These are phyloP conservation scores for Arthrobotrys iridis DNA, from an alignment of 2,329 filamentous ascomycete species.

Conservation along the genomic window DNA sequence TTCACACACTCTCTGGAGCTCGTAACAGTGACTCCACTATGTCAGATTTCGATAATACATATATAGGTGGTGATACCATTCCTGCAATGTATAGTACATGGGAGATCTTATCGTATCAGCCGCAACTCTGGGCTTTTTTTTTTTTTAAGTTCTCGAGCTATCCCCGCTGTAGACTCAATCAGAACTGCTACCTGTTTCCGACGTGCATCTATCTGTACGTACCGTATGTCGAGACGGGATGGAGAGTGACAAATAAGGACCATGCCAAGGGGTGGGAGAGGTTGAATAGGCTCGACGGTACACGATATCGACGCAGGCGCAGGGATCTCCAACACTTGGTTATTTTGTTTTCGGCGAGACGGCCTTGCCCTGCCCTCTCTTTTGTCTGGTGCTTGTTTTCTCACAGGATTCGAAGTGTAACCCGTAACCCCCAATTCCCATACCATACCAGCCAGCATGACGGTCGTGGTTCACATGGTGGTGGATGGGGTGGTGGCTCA, in stretches of 20 bases:
- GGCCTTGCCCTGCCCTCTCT: not conserved
- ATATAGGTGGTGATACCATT: not conserved
- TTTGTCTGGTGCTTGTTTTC: not conserved
- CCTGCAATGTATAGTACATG: not conserved
- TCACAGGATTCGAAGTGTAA: constrained; percentile 1
- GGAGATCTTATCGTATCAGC: constrained; percentile 8
- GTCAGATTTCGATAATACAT: too few relatives aligned
- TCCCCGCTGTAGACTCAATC: not conserved
- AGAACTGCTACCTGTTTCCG: too few relatives aligned
- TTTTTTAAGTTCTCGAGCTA: too few relatives aligned
- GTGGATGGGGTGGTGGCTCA: constrained; percentile 6
- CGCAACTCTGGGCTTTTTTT: constrained; percentile 12
- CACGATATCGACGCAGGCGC: not conserved
- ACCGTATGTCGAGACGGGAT: not conserved
- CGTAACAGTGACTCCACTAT: too few relatives aligned
- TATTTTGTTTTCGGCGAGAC: constrained; percentile 51
- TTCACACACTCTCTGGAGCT: too few relatives aligned
- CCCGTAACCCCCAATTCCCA: not conserved
- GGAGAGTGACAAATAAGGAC: constrained; percentile 27
- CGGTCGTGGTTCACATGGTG: not conserved
- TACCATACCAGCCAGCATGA: too few relatives aligned
- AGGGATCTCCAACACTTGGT: constrained; percentile 11
- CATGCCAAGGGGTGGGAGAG: not conserved
- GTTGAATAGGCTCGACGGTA: not conserved
- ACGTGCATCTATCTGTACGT: not conserved